phyloP scores from a whole-genome alignment of 768 basidiomycete genomes.

The Pholiota microspora region DNA sequence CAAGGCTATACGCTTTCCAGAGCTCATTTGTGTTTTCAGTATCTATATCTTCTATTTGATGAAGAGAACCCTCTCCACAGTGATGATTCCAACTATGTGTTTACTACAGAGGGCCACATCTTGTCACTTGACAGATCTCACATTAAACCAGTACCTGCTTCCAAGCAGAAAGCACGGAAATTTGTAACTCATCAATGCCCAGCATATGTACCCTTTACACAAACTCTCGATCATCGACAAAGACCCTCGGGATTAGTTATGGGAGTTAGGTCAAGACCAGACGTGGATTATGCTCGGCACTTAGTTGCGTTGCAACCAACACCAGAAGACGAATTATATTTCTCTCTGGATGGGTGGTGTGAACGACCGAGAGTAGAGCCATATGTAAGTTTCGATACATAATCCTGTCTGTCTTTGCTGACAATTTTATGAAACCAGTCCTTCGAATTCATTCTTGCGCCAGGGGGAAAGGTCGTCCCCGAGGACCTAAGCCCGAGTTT shows the following conservation, averaged over 20 bases:
- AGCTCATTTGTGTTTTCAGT: too few species aligned
- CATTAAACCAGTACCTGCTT: conserved; percentile 54
- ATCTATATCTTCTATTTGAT: conserved; percentile 90
- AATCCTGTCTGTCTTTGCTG: background rate
- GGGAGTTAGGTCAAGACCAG: conserved; percentile 70
- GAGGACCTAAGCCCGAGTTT: conserved; percentile 73
- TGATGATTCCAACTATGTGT: conserved; percentile 84
- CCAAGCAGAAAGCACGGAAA: conserved; percentile 58
- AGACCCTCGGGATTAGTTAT: conserved; percentile 49
- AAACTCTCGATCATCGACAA: conserved; percentile 28
- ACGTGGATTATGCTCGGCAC: conserved; percentile 79
- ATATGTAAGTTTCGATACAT: conserved; percentile 49
- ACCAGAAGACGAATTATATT: conserved; percentile 50
- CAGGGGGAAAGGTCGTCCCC: conserved; percentile 46
- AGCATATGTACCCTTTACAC: conserved; percentile 50
- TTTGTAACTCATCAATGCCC: conserved; percentile 75
- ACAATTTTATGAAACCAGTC: conserved; percentile 41
- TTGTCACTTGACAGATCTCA: conserved; percentile 59
- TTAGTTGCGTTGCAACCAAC: conserved; percentile 56
- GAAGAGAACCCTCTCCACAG: conserved; percentile 73
- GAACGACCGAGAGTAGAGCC: conserved; percentile 62
- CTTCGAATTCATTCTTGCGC: conserved; percentile 78
- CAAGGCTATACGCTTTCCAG: too few species aligned
- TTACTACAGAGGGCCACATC: conserved; percentile 95
- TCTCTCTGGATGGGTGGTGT: conserved; percentile 77